Evolutionary conservation across 192 early-diverging fungal genomes (phyloP), one percentile per base, ranked within the genome.

Genomic region (Ramicandelaber brevisporus): DNA sequence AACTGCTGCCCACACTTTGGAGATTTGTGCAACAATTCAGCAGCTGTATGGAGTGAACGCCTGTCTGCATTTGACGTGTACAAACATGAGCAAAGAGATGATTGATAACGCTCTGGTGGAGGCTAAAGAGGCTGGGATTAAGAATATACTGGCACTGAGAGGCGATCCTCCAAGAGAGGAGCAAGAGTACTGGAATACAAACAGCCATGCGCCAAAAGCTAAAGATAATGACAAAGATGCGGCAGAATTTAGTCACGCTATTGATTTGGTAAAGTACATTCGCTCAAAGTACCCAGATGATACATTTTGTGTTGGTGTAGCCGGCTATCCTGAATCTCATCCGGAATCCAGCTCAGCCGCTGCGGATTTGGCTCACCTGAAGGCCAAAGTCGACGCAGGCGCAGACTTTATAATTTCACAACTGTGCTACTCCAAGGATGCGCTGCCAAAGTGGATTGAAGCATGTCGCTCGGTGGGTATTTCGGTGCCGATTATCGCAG

Each of bases 221-320:
- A 4, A 4, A 4, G 4, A n/a, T 28, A 4, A 5, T 14, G 4
- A 11, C 20, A 19, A 17, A 2, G 31, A 32, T 14, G n/a, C 13
- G 3, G 19, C 38, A 27, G 80, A 75, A 5, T 88, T 97, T 46
- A 34, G 53, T 6, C 57, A 93, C 35, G 88, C 86, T 14, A 55
- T 46, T 0, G 88, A 98, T 43, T 52, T 98, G 18, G 86, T 98
- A 5, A 57, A 57, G 32, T 89, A 98, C 39, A 86, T 98, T 33
- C 65, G 83, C 13, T 34, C 60, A 20, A 30, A 71, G 31, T 79
- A 92, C 39, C 81, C 78, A 3, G 80, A 89, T 46, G 79, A 81
- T 41, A n/a, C n/a, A n/a, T 98, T 98, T 45, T 79, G 83, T 33
- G 81, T 98, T 29, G 86, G 73, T 31, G 93, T 99, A n/a, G 93